phyloP scores from a whole-genome alignment of 116 monocot species.

The Thalassia testudinum region DNA sequence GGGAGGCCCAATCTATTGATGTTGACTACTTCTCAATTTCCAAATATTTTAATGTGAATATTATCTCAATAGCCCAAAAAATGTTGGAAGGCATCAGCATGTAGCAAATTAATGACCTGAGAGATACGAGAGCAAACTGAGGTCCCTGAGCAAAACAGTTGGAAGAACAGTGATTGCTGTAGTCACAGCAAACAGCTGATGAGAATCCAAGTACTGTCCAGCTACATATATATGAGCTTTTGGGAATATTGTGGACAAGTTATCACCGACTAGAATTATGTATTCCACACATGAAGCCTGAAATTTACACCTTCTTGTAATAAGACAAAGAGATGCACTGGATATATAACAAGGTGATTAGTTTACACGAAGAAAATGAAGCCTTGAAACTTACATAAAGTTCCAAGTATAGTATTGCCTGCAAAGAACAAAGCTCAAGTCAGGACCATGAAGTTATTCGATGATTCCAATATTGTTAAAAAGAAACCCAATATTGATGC shows the following conservation, averaged over 20 bases:
- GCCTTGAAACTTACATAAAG: slow-evolving; percentile 54
- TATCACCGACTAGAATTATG: slow-evolving; percentile 47
- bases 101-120: slow-evolving; percentile 32
- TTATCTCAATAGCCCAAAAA: not conserved
- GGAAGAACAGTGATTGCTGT: slow-evolving; percentile 42
- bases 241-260: slow-evolving; percentile 43
- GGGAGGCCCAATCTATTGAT: no score
- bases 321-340: no score
- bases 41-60: not conserved
- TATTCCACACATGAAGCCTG: slow-evolving; percentile 52
- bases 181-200: slow-evolving; percentile 31
- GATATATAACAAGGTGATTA: no score
- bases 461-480: no score
- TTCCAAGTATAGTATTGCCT: slow-evolving; percentile 50
- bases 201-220: slow-evolving; percentile 19
- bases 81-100: no score
- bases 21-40: no score
- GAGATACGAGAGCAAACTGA: slow-evolving; percentile 43
- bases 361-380: no score
- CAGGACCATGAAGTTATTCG: no score
- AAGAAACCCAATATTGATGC: no score
- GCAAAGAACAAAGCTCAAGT: slow-evolving; percentile 9
- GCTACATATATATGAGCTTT: slow-evolving; percentile 12
- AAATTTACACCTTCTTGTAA: not conserved
- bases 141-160: slow-evolving; percentile 46